A percentile compares a stretch with the other conserved stretches of the same genome.
phyloP scores from a whole-genome alignment of 225 moss, liverwort and hornwort species.

The Takakia lepidozioides region DNA sequence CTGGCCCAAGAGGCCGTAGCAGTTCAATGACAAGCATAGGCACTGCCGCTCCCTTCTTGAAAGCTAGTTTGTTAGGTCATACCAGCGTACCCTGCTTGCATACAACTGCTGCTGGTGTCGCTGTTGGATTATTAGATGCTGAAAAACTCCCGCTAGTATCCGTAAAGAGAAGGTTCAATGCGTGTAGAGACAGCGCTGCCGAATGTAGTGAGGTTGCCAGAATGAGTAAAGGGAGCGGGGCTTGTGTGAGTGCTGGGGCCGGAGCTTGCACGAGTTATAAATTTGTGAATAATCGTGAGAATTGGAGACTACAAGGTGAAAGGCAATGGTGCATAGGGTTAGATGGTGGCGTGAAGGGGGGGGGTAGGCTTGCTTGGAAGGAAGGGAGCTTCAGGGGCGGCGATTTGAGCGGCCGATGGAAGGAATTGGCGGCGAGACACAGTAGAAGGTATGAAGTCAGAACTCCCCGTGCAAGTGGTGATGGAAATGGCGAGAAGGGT shows the following conservation, averaged over 20 bases:
- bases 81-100: constrained; percentile 9
- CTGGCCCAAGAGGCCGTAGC: no score
- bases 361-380: neutral
- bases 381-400: constrained; percentile 7
- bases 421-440: constrained; percentile 4
- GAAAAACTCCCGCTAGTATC: constrained; percentile 12
- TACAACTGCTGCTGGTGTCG: constrained; percentile 24
- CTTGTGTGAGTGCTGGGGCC: constrained; percentile 1
- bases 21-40: constrained; percentile 56
- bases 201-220: constrained; percentile 5
- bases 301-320: constrained; percentile 7
- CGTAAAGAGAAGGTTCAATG: constrained; percentile 26
- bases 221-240: no score
- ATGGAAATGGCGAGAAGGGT: constrained; percentile 41
- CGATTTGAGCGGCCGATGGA: constrained; percentile 11
- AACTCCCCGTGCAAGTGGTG: constrained; percentile 32
- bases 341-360: constrained; percentile 4
- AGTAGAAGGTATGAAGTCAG: constrained; percentile 17
- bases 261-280: no score
- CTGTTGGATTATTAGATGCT: constrained; percentile 21
- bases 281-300: no score
- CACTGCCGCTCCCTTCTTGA: constrained; percentile 15
- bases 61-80: constrained; percentile 16
- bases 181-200: constrained; percentile 18
- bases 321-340: neutral